Conservation (phyloP, 345 rosid species). For the Heritiera littoralis region DNA sequence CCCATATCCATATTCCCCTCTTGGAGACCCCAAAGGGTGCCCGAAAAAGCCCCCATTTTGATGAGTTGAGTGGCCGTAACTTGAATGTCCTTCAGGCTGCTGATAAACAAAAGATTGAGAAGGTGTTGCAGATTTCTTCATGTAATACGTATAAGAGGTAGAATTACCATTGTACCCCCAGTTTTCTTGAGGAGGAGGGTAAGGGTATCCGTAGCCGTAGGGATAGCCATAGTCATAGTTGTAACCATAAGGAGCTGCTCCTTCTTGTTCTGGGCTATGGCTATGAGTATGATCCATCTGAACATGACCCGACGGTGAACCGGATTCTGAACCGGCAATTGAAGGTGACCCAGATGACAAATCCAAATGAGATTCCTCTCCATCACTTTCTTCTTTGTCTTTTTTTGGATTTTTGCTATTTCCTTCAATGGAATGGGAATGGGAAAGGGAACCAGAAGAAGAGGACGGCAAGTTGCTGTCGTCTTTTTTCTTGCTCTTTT, state of each 20-base stretch:
- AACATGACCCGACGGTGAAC: slow-evolving; percentile 47
- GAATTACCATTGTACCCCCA: slow-evolving; percentile 43
- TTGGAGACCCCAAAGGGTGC: slow-evolving; percentile 44
- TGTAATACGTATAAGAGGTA: slow-evolving; percentile 47
- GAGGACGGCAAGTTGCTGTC: slow-evolving; percentile 36
- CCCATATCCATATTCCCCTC: slow-evolving; percentile 23
- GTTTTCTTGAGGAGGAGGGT: slow-evolving; percentile 44
- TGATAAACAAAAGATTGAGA: slow-evolving; percentile 66
- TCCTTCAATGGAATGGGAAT: slow-evolving; percentile 54
- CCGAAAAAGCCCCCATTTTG: slow-evolving; percentile 57
- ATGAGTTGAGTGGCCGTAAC: slow-evolving; percentile 43
- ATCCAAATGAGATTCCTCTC: slow-evolving; percentile 60
- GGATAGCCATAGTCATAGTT: slow-evolving; percentile 20
- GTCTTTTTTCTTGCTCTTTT: slow-evolving; percentile 23
- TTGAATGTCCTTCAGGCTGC: slow-evolving; percentile 53
- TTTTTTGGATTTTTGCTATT: slow-evolving; percentile 21
- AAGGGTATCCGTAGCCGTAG: slow-evolving; percentile 24
- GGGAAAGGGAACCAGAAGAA: slow-evolving; percentile 58
- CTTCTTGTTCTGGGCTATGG: slow-evolving; percentile 28
- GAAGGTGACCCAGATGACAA: slow-evolving; percentile 65
- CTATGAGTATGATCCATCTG: slow-evolving; percentile 38
- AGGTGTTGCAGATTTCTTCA: slow-evolving; percentile 71
- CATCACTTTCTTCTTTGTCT: slow-evolving; percentile 37
- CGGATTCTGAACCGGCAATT: slow-evolving; percentile 47
- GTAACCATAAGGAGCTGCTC: slow-evolving; percentile 24